phyloP scores from a whole-genome alignment of 1,284 basidiomycete genomes.

The Microbotryum violaceum region DNA sequence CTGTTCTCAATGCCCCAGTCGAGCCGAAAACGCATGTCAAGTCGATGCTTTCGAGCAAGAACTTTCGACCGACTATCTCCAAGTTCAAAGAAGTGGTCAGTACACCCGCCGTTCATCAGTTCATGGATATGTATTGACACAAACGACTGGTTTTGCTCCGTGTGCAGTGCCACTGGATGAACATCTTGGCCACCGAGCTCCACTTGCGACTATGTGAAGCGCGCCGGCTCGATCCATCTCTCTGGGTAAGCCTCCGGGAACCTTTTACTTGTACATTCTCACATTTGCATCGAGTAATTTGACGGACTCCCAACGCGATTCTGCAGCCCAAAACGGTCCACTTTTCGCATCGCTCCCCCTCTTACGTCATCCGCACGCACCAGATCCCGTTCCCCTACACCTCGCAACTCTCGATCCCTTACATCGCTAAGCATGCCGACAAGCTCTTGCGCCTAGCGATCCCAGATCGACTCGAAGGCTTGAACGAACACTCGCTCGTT shows the following conservation, averaged over 20 bases:
- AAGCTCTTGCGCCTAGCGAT: conserved; percentile 77
- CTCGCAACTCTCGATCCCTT: conserved; percentile 25
- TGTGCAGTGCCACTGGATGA: conserved; percentile 68
- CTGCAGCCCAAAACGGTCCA: conserved; percentile 75
- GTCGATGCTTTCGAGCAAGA: conserved; percentile 90
- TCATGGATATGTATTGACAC: too few species aligned
- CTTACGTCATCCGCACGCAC: conserved; percentile 31
- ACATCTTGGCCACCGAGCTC: conserved; percentile 81
- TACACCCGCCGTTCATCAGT: background rate
- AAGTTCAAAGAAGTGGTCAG: conserved; percentile 57
- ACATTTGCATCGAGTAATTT: background rate
- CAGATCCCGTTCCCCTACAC: conserved; percentile 39
- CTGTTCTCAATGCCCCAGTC: conserved; percentile 48
- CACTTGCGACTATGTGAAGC: conserved; percentile 76
- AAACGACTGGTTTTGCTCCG: background rate
- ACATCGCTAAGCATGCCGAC: conserved; percentile 67
- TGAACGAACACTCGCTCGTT: conserved; percentile 20
- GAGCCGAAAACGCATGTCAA: conserved; percentile 77
- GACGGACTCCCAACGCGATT: background rate
- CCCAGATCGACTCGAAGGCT: conserved; percentile 42
- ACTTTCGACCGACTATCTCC: conserved; percentile 67
- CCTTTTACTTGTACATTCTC: background rate
- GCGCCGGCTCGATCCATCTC: conserved; percentile 57
- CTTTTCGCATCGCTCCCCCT: conserved; percentile 55
- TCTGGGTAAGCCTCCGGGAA: conserved; percentile 49